Evolutionary conservation across 2,329 filamentous ascomycete species (phyloP), one percentile per base, ranked within the genome.

Genomic region (Fusarium piperis): DNA sequence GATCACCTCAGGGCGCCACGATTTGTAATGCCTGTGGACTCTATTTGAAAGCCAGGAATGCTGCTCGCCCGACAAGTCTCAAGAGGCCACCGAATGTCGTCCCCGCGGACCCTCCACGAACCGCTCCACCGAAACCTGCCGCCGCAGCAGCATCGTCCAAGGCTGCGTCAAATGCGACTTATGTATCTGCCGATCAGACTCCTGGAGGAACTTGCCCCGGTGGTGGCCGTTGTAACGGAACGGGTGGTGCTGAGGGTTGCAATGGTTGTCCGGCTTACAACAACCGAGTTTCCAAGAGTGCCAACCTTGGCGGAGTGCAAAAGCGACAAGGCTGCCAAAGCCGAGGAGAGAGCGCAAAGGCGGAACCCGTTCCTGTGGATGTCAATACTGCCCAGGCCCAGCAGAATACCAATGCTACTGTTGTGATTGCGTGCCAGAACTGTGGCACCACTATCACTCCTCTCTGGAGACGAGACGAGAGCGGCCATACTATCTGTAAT

Each of bases 21-120:
- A 98, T 99, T 67, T 99, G 96, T 84, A 99, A 99, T 82, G 96
- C 96, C 7, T 99, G 96, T 78, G 96, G 96, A 44, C 87, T 99
- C 16, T 99, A 99, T 81, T 86, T 94, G 70, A 98, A 98, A 81
- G 95, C 95, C 11, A 90, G 96, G 73, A 98, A 98, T 79, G 93
- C 95, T 69, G 91, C 94, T 75, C 90, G 96, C 57, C 96, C 96
- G 15, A 96, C 94, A 8, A 97, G 94, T 76, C 85, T 98, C 64
- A 98, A 97, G 83, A 92, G 94, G 68, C 90, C 92, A 12, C 87
- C 90, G 5, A 86, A 85, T 58, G 81, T 87, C 28, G 81, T 88
- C 6, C 73, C 79, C 23, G 78, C 84, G 35, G 82, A 82, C 48
- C 74, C 81, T 26, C 80, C 85, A 62, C 84, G 84, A 66, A 84